Conservation (phyloP, 73 alveolate species). For the Paramecium biaurelia region DNA sequence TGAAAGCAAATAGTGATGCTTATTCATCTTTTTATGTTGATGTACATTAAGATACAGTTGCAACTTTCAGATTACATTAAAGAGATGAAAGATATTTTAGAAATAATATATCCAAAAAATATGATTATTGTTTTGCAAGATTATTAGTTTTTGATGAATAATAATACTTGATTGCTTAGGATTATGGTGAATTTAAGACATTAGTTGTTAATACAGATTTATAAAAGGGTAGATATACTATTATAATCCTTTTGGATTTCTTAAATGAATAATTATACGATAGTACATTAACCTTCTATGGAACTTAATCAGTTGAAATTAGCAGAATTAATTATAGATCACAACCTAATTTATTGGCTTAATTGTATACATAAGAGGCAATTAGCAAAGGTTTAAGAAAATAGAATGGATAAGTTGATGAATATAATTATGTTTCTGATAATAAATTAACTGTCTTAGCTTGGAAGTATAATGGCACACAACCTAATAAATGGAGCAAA, state of each 20-base stretch:
- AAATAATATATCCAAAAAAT: neutral
- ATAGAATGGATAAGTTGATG: neutral
- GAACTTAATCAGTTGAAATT: neutral
- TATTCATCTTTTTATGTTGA: neutral
- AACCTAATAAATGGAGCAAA: neutral
- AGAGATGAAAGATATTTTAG: slow-evolving; percentile 44
- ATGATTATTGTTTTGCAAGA: slow-evolving; percentile 8
- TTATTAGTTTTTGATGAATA: neutral
- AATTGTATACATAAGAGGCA: neutral
- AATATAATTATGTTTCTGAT: neutral
- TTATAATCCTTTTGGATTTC: neutral
- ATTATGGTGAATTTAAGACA: neutral
- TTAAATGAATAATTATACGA: neutral
- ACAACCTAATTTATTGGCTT: neutral
- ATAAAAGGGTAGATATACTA: neutral
- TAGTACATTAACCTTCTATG: neutral
- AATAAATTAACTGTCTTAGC: neutral
- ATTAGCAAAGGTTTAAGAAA: neutral
- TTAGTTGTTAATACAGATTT: neutral
- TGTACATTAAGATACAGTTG: neutral
- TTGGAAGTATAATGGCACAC: neutral
- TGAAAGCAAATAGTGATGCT: neutral
- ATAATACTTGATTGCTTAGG: neutral
- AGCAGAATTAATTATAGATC: neutral
- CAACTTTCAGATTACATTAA: neutral